phyloP scores from a whole-genome alignment of 148 eudicot genomes.

The Diospyros kaki region DNA sequence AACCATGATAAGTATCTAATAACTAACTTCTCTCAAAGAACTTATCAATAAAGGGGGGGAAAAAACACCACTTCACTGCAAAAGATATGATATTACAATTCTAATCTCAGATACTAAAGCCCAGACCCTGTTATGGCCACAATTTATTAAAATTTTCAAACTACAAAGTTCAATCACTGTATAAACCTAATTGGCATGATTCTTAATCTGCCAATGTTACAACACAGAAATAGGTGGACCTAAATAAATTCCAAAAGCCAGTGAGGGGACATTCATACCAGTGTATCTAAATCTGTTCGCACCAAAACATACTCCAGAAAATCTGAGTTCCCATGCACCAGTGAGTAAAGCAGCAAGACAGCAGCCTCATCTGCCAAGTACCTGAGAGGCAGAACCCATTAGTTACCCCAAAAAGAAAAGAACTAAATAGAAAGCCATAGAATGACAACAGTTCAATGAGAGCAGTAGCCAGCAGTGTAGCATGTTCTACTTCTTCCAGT shows the following conservation, averaged over 20 bases:
- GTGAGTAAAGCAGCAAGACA: slow-evolving; percentile 66
- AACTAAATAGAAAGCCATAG: neutral
- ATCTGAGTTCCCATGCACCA: slow-evolving; percentile 84
- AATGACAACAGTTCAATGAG: too few relatives aligned
- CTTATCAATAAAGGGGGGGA: neutral
- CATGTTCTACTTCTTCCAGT: too few relatives aligned
- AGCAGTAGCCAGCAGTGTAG: too few relatives aligned
- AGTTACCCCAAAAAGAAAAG: neutral
- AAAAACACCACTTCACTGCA: neutral
- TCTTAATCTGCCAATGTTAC: neutral
- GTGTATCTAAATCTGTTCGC: slow-evolving; percentile 89
- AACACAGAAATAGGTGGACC: neutral
- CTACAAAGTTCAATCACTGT: neutral
- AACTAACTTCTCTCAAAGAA: neutral
- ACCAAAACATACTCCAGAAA: slow-evolving; percentile 94
- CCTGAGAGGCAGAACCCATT: slow-evolving; percentile 29
- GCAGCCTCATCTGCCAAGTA: slow-evolving; percentile 71
- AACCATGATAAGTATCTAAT: neutral
- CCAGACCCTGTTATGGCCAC: neutral
- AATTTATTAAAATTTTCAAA: neutral
- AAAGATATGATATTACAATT: neutral
- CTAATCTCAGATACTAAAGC: neutral
- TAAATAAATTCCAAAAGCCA: neutral
- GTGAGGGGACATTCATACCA: slow-evolving; percentile 48
- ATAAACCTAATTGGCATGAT: too few relatives aligned